Evolutionary conservation across 305 asterid genomes (phyloP).

Genomic region (Fraxinus latifolia): DNA sequence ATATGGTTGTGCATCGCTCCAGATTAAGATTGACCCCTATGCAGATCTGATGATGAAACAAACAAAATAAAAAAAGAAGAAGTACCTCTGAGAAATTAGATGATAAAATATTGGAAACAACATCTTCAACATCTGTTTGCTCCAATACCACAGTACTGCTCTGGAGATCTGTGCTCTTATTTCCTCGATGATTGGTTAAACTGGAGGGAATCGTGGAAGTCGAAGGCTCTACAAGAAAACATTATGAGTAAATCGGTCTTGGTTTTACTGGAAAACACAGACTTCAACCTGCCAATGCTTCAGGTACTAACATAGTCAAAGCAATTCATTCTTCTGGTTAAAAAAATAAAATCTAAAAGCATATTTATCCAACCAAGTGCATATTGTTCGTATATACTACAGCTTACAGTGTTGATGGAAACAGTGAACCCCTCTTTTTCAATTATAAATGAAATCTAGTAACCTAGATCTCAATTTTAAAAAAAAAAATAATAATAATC

Average conservation of each 20-base stretch:
- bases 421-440: not conserved
- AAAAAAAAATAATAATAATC: not conserved
- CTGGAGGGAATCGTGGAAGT: constrained; percentile 37
- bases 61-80: not conserved
- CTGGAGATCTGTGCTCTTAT: constrained; percentile 24
- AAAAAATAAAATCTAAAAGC: not conserved
- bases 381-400: not conserved
- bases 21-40: not conserved
- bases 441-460: not conserved
- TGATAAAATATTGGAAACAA: constrained; percentile 50
- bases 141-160: constrained; percentile 28
- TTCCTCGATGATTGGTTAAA: constrained; percentile 23
- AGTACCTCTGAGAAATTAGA: constrained; percentile 65
- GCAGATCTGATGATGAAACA: not conserved
- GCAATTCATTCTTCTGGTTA: not conserved
- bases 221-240: constrained; percentile 59
- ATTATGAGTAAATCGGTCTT: not conserved
- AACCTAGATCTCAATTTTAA: not conserved
- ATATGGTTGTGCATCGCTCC: not conserved
- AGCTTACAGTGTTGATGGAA: not conserved
- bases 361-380: not conserved
- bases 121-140: constrained; percentile 47
- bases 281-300: not conserved
- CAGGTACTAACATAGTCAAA: not conserved
- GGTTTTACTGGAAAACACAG: constrained; percentile 19